Evolutionary conservation across 164 flowering plant genomes (phyloP).

Genomic region (Protea cynaroides): DNA sequence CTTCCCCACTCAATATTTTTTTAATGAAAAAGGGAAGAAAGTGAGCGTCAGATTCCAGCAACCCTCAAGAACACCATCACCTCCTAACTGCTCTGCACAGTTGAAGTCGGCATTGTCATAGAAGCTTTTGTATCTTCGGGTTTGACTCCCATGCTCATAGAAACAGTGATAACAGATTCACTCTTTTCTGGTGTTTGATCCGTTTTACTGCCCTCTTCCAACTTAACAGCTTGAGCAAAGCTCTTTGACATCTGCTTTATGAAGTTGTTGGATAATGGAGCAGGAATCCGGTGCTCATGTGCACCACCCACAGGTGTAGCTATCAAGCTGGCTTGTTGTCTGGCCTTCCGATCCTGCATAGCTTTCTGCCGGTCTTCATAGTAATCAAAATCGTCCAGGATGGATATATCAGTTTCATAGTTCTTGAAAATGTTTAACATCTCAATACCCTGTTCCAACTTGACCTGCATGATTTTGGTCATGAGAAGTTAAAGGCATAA

Average conservation of each 20-base stretch:
- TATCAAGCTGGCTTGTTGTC: slow-evolving; percentile 40
- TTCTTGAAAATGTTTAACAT: slow-evolving; percentile 66
- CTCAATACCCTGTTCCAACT: slow-evolving; percentile 70
- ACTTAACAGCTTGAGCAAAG: slow-evolving; percentile 50
- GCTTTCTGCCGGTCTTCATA: slow-evolving; percentile 66
- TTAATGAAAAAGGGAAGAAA: not conserved
- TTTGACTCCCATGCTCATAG: slow-evolving; percentile 18
- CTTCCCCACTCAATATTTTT: slow-evolving; percentile 3
- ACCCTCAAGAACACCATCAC: not conserved
- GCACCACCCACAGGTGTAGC: slow-evolving; percentile 27
- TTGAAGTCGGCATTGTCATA: slow-evolving; percentile 8
- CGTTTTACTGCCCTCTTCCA: slow-evolving; percentile 44
- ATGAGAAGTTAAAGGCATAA: not conserved
- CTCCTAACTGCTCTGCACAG: slow-evolving; percentile 23
- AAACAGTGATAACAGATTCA: slow-evolving; percentile 19
- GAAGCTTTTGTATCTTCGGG: slow-evolving; percentile 22
- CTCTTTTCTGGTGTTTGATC: slow-evolving; percentile 19
- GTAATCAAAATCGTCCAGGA: slow-evolving; percentile 66
- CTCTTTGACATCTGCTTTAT: slow-evolving; percentile 56
- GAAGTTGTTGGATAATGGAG: slow-evolving; percentile 27
- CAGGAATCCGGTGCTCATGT: slow-evolving; percentile 27
- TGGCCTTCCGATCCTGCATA: slow-evolving; percentile 67
- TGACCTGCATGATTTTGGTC: slow-evolving; percentile 40
- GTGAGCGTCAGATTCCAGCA: slow-evolving; percentile 10
- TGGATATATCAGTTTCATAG: slow-evolving; percentile 50